Conservation (phyloP, 2,329 filamentous ascomycete species). For the Mycosphaerella sp. region DNA sequence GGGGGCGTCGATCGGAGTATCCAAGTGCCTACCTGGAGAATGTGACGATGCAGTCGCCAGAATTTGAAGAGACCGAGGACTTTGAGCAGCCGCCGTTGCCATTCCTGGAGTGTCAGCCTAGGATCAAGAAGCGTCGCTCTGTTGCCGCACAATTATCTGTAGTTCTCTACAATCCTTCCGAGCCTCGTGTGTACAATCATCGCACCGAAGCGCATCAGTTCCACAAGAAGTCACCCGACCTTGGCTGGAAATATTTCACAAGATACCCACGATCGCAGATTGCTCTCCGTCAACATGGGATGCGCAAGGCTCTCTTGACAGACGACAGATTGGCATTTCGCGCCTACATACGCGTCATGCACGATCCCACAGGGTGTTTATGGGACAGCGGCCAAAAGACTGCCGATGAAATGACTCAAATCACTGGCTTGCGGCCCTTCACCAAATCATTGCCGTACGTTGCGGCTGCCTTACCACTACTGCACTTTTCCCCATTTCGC, state of each 20-base stretch:
- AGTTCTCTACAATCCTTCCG: conserved; percentile 57
- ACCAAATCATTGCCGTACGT: conserved; percentile 31
- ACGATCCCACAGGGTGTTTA: conserved; percentile 55
- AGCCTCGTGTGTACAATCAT: conserved; percentile 54
- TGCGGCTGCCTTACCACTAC: conserved; percentile 52
- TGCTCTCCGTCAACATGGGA: conserved; percentile 50
- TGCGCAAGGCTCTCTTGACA: conserved; percentile 54
- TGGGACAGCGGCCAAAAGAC: conserved; percentile 48
- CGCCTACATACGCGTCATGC: conserved; percentile 54
- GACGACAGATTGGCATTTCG: conserved; percentile 58
- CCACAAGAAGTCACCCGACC: conserved; percentile 53
- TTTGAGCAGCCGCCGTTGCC: conserved; percentile 30
- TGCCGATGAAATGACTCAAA: conserved; percentile 40
- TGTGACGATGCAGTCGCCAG: conserved; percentile 40
- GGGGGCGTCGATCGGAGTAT: conserved; percentile 53
- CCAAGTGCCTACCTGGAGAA: conserved; percentile 58
- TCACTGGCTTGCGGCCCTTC: conserved; percentile 53
- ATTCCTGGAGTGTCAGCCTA: conserved; percentile 21
- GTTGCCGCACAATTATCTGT: conserved; percentile 56
- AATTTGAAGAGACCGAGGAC: conserved; percentile 24
- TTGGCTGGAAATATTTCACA: conserved; percentile 57
- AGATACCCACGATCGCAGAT: conserved; percentile 55
- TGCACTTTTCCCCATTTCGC: conserved; percentile 55
- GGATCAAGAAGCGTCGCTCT: conserved; percentile 38
- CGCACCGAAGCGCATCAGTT: conserved; percentile 55